Base-by-base conservation (phyloP, 257 asterid species). In the Ehretia macrophylla region DNA sequence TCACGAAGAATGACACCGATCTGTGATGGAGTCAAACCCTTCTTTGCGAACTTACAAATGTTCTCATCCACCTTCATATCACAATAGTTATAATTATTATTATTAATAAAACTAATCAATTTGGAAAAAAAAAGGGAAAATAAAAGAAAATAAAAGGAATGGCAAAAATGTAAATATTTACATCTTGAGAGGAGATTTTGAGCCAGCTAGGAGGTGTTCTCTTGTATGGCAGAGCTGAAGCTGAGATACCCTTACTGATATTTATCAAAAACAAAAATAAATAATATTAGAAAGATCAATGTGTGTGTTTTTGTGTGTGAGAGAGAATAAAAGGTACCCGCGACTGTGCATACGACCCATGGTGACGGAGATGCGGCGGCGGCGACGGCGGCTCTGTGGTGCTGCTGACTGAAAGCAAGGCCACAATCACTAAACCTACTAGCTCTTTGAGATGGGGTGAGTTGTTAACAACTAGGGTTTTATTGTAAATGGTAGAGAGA, bases 261-360 rank as follows among this genome's bases (percentile, higher is more conserved):
- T 39, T n/a, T 32, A 52, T 4, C 8, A 35, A 57, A 39, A 8
- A 35, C 27, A 8, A 47, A 38, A 38, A 38, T 38, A 38, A 38
- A 38, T 38, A 6, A 38, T 6, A 38, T 38, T 38, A 11, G 11
- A 38, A 38, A 38, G 44, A 38, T 38, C 9, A 38, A 38, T 38
- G 44, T 38, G n/a, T n/a, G n/a, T n/a, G n/a, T n/a, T n/a, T n/a
- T n/a, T n/a, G 47, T 42, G 47, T 10, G 47, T 11, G 8, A 18
- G 40, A 51, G 60, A 19, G 46, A 11, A 16, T 46, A 47, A 14
- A 21, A 1, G n/a, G 11, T 18, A 86, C 95, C 95, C 95, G 55
- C 83, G 75, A 67, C 95, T 87, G 82, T 87, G 95, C 95, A 87
- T 84, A 60, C 95, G 95, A 72, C 95, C 95, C 95, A 87, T 87